Evolutionary conservation across 352 stramenopile species (phyloP).

Genomic region (Pythium phragmiticola): DNA sequence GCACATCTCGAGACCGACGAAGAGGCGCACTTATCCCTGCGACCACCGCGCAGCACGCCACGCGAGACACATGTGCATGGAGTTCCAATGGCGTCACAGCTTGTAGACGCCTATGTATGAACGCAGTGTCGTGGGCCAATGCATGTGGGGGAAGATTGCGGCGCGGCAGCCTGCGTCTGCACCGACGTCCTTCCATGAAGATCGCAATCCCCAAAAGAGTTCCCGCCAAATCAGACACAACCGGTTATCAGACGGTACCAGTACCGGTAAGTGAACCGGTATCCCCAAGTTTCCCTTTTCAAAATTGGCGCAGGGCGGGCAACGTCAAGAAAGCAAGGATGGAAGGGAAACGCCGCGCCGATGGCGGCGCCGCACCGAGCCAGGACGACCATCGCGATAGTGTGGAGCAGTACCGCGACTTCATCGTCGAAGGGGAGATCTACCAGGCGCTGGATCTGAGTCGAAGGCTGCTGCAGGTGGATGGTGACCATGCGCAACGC

Average conservation of each 20-base stretch:
- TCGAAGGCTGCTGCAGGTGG: slow-evolving; percentile 52
- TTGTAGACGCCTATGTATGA: slow-evolving; percentile 14
- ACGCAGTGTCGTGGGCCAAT: neutral
- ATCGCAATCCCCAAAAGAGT: neutral
- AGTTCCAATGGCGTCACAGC: slow-evolving; percentile 8
- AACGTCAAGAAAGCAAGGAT: neutral
- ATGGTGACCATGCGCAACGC: slow-evolving; percentile 35
- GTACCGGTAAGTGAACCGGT: slow-evolving; percentile 10
- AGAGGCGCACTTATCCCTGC: neutral
- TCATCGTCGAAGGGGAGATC: slow-evolving; percentile 48
- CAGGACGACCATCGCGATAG: slow-evolving; percentile 2
- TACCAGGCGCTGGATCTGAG: slow-evolving; percentile 47
- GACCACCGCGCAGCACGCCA: slow-evolving; percentile 14
- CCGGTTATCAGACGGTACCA: neutral
- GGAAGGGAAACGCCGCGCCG: slow-evolving; percentile 5
- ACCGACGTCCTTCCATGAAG: slow-evolving; percentile 5
- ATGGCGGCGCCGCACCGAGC: neutral
- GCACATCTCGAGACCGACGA: neutral
- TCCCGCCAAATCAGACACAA: slow-evolving; percentile 13
- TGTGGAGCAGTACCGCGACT: slow-evolving; percentile 41
- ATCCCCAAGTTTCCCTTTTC: slow-evolving; percentile 19
- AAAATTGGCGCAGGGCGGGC: neutral
- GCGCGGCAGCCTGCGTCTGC: neutral
- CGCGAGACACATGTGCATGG: slow-evolving; percentile 11
- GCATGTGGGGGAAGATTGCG: neutral